Percentiles rank a stretch among this genome's conserved stretches.
Evolutionary conservation across 1,284 basidiomycete genomes (phyloP).

Genomic region (Hemileia vastatrix): DNA sequence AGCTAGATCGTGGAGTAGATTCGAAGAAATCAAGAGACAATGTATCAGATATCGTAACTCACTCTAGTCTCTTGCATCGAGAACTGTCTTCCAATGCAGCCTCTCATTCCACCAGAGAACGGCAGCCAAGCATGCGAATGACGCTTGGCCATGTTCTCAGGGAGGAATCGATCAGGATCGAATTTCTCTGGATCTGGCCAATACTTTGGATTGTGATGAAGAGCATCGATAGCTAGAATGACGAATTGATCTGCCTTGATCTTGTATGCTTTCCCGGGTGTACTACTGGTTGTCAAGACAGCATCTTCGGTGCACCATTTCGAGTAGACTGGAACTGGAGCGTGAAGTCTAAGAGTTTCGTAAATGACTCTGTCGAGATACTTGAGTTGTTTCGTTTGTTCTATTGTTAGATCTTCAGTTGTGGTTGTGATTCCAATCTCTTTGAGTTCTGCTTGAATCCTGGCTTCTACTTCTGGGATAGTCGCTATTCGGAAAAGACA

Average conservation of each 20-base stretch:
- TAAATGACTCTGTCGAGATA: conserved; percentile 51
- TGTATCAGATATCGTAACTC: no score
- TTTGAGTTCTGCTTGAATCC: conserved; percentile 54
- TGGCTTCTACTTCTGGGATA: conserved; percentile 50
- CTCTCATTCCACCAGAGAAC: conserved; percentile 37
- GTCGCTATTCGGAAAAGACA: conserved; percentile 49
- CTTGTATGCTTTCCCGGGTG: no score
- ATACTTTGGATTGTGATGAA: conserved; percentile 49
- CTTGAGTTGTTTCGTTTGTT: conserved; percentile 51
- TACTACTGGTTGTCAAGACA: conserved; percentile 44
- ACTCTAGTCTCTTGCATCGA: conserved; percentile 53
- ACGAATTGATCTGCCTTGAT: conserved; percentile 46
- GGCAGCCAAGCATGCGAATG: conserved; percentile 33
- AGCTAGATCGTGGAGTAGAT: no score
- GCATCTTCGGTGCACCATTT: conserved; percentile 46
- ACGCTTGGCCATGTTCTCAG: conserved; percentile 49
- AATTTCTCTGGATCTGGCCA: conserved; percentile 48
- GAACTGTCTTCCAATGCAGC: conserved; percentile 47
- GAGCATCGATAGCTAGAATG: conserved; percentile 41
- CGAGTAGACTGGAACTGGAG: conserved; percentile 47
- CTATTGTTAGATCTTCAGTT: conserved; percentile 51
- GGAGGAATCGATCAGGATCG: conserved; percentile 51
- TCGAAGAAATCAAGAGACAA: no score
- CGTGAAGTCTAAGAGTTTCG: conserved; percentile 50
- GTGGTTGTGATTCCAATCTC: conserved; percentile 48